Evolutionary conservation across 176 grass and related monocot species (phyloP), one percentile per base, ranked within the genome.

Genomic region (Oryza australiensis): DNA sequence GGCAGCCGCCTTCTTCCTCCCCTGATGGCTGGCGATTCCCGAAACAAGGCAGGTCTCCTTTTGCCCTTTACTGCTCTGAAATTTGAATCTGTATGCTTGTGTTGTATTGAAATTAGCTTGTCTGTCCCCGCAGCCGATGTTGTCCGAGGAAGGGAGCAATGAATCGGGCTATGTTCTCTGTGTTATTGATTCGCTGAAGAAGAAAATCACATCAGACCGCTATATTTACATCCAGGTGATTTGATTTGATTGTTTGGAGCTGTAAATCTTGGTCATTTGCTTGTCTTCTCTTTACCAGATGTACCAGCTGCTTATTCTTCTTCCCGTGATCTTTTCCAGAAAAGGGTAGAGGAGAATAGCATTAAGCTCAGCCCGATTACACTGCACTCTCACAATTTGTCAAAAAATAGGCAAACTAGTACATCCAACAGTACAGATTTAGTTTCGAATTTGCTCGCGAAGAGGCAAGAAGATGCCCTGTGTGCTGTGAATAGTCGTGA

Each of bases 171-270:
- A 89, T 68, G 51, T 88, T 89, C 74, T 79, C 51, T 33, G 75
- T 64, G 73, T 88, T 78, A 93, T 99, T 75, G 91, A 93, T 33
- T 88, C 96, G 2, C 62, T 93, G 60, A 95, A 95, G 85, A 95
- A 91, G 62, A 86, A 88, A 85, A 66, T 95, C 42, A 62, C 73
- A 37, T 80, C 77, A 75, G 77, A 87, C 29, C 93, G 93, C 14
- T 93, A 74, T 68, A 67, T 43, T 80, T 95, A 87, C 70, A 91
- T 95, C 72, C 88, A 95, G 96, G 96, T 99, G 46, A 24, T 75
- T 77, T 35, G 34, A 35, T 35, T 35, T 16, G 14, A 48, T 48
- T 48, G 45, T 16, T 48, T 29, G 40, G 82, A 88, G 34, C 62
- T 81, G 34, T 10, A 85, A 76, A 32, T 55, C 72, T 42, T 62